A percentile compares a stretch with the other conserved stretches of the same genome.
Conservation (phyloP, 2,329 filamentous ascomycete species). For the Pseudonectria foliicola region DNA sequence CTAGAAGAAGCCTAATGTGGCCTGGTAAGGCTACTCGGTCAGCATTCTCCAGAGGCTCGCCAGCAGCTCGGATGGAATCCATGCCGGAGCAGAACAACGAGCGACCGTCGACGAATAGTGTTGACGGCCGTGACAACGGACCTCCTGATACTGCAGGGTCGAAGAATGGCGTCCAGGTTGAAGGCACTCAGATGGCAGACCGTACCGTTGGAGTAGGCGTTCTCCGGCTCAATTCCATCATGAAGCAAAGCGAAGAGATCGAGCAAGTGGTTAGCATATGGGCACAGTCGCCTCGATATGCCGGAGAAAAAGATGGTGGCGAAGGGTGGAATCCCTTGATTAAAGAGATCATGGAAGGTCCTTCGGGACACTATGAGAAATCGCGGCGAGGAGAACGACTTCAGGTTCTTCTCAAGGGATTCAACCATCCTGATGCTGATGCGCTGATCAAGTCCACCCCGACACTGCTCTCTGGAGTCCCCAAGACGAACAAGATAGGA, state of each 20-base stretch:
- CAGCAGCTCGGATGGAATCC: conserved; percentile 44
- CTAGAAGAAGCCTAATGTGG: conserved; percentile 64
- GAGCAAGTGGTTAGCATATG: conserved; percentile 75
- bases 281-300: conserved; percentile 52
- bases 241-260: conserved; percentile 63
- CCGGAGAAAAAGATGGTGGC: conserved; percentile 50
- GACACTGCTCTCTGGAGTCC: conserved; percentile 74
- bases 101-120: conserved; percentile 27
- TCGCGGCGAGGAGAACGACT: conserved; percentile 67
- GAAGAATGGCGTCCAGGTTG: conserved; percentile 17
- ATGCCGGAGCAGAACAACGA: conserved; percentile 46
- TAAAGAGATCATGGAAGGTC: conserved; percentile 64
- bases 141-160: conserved; percentile 54
- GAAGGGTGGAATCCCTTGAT: conserved; percentile 70
- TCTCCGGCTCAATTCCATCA: conserved; percentile 65
- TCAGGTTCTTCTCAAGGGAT: conserved; percentile 72
- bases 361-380: conserved; percentile 66
- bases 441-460: conserved; percentile 77
- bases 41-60: conserved; percentile 45
- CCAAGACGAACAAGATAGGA: conserved; percentile 79
- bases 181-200: conserved; percentile 25
- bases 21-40: conserved; percentile 50
- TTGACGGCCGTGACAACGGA: conserved; percentile 37
- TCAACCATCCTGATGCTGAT: conserved; percentile 71
- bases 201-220: conserved; percentile 72